Evolutionary conservation across 768 basidiomycete genomes (phyloP).

Genomic region (Lactifluus subvellereus): DNA sequence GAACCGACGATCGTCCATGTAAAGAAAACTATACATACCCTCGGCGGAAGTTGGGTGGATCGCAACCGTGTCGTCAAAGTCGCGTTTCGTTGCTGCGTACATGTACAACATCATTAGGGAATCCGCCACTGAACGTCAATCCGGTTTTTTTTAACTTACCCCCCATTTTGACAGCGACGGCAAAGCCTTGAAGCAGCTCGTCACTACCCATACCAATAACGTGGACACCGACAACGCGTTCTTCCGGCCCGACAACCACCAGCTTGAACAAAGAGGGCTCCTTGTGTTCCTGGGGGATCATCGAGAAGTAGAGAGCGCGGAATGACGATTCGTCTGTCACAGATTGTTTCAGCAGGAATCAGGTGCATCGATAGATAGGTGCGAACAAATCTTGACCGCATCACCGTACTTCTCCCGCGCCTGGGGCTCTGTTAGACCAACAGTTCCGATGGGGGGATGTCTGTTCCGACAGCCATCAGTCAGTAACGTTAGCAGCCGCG

Average conservation of each 20-base stretch:
- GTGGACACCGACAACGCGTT: conserved; percentile 95
- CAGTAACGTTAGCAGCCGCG: conserved; percentile 3
- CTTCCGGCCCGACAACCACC: conserved; percentile 78
- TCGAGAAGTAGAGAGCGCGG: conserved; percentile 86
- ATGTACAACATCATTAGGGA: background rate
- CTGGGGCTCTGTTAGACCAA: conserved; percentile 90
- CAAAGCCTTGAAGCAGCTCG: conserved; percentile 94
- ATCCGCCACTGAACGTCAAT: background rate
- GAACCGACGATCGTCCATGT: background rate
- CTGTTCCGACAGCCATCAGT: conserved; percentile 35
- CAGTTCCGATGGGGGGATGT: conserved; percentile 92
- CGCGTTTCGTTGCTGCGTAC: conserved; percentile 60
- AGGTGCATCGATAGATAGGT: conserved; percentile 9
- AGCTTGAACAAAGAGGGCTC: conserved; percentile 95
- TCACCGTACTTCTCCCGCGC: conserved; percentile 86
- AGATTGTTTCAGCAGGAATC: conserved; percentile 4
- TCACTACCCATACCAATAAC: conserved; percentile 89
- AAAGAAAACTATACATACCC: conserved; percentile 41
- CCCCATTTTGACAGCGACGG: conserved; percentile 96
- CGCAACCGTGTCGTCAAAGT: conserved; percentile 84
- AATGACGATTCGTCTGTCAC: conserved; percentile 68
- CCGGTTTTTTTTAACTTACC: conserved; percentile 32
- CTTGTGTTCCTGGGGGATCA: conserved; percentile 86
- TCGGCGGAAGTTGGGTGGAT: conserved; percentile 88
- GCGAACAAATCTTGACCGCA: conserved; percentile 85